Percentiles rank a stretch among this genome's conserved stretches.
Evolutionary conservation across 2,329 filamentous ascomycete genomes (phyloP).

Genomic region (Passalora sequoiae): DNA sequence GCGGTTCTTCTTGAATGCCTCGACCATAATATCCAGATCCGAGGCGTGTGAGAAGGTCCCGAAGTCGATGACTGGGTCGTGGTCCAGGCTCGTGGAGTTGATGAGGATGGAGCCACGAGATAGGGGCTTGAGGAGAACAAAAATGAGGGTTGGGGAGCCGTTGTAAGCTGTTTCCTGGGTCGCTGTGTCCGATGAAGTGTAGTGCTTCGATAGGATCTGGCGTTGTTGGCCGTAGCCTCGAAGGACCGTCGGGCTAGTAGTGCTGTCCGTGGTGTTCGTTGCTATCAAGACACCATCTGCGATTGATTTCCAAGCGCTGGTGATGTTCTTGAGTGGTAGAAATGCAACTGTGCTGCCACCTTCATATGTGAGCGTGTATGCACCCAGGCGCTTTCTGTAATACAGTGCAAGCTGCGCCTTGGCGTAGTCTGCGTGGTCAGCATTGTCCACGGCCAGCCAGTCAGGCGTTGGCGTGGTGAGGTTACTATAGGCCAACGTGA

Average conservation of each 20-base stretch:
- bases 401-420: constrained; percentile 9
- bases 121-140: constrained; percentile 4
- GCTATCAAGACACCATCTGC: background rate
- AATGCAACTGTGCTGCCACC: constrained; percentile 20
- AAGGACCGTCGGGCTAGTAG: constrained; percentile 20
- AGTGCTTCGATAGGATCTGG: constrained; percentile 17
- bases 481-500: too few species aligned
- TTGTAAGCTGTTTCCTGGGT: constrained; percentile 1
- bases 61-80: constrained; percentile 30
- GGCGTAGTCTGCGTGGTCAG: constrained; percentile 4
- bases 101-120: constrained; percentile 1
- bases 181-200: background rate
- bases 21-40: constrained; percentile 33
- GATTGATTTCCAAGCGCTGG: constrained; percentile 14
- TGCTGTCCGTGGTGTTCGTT: background rate
- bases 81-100: background rate
- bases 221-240: constrained; percentile 30
- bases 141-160: background rate
- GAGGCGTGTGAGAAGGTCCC: constrained; percentile 35
- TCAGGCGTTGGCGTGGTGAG: constrained; percentile 7
- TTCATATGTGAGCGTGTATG: constrained; percentile 23
- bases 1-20: constrained; percentile 34
- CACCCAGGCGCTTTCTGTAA: constrained; percentile 24
- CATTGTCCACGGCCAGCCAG: constrained; percentile 4
- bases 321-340: constrained; percentile 22